Percentiles rank a stretch among this genome's conserved stretches.
phyloP scores from a whole-genome alignment of 108 stramenopile species.

The Skeletonema potamos region DNA sequence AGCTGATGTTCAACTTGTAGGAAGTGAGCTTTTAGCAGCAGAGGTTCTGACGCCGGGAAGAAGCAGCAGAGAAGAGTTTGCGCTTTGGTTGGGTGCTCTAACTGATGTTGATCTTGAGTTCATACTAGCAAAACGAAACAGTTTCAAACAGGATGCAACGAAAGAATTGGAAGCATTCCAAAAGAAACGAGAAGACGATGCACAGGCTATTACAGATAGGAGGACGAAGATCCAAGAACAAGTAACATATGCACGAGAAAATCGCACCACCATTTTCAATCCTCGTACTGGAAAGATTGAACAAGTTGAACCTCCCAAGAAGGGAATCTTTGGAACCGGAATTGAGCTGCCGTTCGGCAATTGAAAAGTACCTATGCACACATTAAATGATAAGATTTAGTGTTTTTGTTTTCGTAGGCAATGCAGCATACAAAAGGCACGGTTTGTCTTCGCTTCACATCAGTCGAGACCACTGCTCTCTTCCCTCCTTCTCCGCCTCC shows the following conservation, averaged over 20 bases:
- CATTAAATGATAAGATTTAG: background rate
- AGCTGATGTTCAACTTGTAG: constrained; percentile 73
- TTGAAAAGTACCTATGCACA: background rate
- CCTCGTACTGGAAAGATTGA: constrained; percentile 72
- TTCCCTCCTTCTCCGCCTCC: too few relatives aligned
- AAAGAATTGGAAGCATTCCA: constrained; percentile 49
- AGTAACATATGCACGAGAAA: constrained; percentile 62
- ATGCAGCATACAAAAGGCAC: too few relatives aligned
- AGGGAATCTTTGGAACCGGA: constrained; percentile 15
- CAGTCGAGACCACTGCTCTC: too few relatives aligned
- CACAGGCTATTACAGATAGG: constrained; percentile 44
- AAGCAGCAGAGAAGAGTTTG: constrained; percentile 76
- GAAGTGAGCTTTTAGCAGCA: constrained; percentile 75
- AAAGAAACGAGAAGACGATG: constrained; percentile 45
- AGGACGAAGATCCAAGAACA: constrained; percentile 64
- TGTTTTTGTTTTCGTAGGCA: background rate
- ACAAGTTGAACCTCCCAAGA: constrained; percentile 21
- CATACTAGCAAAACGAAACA: constrained; percentile 65
- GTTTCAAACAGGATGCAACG: constrained; percentile 55
- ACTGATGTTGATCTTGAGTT: constrained; percentile 67
- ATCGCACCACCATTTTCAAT: constrained; percentile 75
- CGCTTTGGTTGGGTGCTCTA: constrained; percentile 74
- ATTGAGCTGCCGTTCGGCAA: constrained; percentile 26
- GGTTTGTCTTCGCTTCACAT: too few relatives aligned
- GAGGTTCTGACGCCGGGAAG: constrained; percentile 69